Base-by-base conservation (phyloP, 441 rosid genomes). In the Arabidopsis lyrata region DNA sequence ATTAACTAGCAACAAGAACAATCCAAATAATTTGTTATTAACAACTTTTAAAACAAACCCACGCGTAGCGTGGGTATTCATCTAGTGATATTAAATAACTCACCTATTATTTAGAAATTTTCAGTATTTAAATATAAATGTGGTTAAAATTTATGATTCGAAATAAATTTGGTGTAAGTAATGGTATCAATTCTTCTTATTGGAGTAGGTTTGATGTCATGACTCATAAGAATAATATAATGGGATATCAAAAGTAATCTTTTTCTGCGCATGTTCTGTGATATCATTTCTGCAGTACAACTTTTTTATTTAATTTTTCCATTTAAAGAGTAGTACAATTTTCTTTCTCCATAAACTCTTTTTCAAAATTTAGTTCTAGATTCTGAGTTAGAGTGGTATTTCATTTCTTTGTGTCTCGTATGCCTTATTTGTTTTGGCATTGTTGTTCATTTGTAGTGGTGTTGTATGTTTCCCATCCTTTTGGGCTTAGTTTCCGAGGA, bases 241-340 rank as follows among this genome's bases (percentile, higher is more conserved):
- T 60, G 59, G 50, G 44, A 42, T 20, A 31, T 66, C 20, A 66
- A 29, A 18, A 66, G 59, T 16, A 58, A 44, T 58, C 18, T 39
- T 48, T 70, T 58, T 57, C 61, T 74, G 36, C 67, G 27, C 77
- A 66, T 66, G 77, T 74, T 66, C 36, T 48, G 13, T 29, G 66
- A 48, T 18, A 70, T 70, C 54, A 74, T 58, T 66, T 66, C 29
- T 66, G 72, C 18, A 74, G 54, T 66, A 74, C 72, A 74, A 29
- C 3, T 27, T 15, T 60, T 15, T 69, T 10, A 2, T 24, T 2
- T 29, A 4, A 0, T 29, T 29, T 29, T 29, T 29, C 31, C 60
- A 57, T 57, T 47, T 56, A 38, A 47, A 27, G 15, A 45, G 52
- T 5, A 57, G 60, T 73, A 66, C 60, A 57, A 1, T 8, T 27